These are phyloP conservation scores for Fusarium sp. DNA, from an alignment of 2,329 filamentous ascomycete species.

Conservation along the genomic window DNA sequence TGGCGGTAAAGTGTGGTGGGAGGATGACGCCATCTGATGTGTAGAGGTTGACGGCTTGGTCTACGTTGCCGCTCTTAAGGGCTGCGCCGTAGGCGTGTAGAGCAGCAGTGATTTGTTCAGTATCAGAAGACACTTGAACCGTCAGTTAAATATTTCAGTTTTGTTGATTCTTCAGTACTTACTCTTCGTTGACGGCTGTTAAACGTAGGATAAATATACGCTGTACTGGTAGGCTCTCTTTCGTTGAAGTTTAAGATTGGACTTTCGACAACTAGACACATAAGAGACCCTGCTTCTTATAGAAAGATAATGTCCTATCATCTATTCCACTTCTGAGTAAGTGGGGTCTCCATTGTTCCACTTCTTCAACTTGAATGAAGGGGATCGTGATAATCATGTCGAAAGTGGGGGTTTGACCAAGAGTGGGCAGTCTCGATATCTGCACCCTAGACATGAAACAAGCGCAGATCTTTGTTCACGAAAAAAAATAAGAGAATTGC, in stretches of 20 bases:
- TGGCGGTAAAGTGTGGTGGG: constrained; percentile 37
- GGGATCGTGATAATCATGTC: background rate
- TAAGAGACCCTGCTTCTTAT: too few relatives aligned
- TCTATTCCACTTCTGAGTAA: background rate
- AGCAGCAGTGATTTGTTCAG: background rate
- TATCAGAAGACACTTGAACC: background rate
- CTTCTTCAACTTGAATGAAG: background rate
- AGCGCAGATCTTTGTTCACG: background rate
- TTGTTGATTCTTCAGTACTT: background rate
- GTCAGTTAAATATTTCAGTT: rapidly evolving
- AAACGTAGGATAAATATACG: background rate
- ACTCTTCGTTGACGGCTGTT: background rate
- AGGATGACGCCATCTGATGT: constrained; percentile 41
- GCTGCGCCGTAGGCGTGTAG: constrained; percentile 29
- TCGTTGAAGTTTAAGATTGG: too few relatives aligned
- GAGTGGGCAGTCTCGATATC: background rate
- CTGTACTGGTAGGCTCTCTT: too few relatives aligned
- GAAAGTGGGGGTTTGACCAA: background rate
- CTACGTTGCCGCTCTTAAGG: constrained; percentile 28
- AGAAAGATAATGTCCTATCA: too few relatives aligned
- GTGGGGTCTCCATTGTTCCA: background rate
- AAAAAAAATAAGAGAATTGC: background rate
- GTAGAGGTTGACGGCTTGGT: constrained; percentile 32
- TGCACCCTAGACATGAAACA: background rate
- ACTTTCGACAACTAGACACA: too few relatives aligned